Evolutionary conservation across 306 rosid genomes (phyloP).

Genomic region (Datisca glomerata): DNA sequence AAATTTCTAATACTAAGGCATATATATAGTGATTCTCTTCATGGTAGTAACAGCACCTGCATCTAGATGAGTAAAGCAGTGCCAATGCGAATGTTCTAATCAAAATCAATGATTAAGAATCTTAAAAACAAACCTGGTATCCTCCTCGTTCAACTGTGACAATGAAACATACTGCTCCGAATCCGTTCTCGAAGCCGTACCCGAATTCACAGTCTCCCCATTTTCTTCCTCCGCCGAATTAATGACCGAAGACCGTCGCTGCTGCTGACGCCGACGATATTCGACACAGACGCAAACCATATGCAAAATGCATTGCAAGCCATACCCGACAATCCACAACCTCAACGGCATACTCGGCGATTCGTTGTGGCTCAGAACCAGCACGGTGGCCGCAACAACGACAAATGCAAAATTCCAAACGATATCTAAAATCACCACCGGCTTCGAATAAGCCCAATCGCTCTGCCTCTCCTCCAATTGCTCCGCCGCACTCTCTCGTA

Average conservation of each 20-base stretch:
- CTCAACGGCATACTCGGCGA: conserved; percentile 70
- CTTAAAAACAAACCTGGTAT: conserved; percentile 33
- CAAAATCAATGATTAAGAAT: too few relatives aligned
- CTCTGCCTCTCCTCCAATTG: conserved; percentile 92
- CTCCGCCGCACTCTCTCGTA: conserved; percentile 90
- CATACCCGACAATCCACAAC: conserved; percentile 73
- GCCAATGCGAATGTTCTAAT: too few relatives aligned
- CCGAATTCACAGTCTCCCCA: conserved; percentile 29
- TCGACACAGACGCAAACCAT: conserved; percentile 70
- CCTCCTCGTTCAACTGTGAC: conserved; percentile 46
- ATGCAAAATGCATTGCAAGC: conserved; percentile 67
- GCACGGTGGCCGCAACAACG: conserved; percentile 39
- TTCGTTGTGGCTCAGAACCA: conserved; percentile 45
- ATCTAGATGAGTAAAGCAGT: too few relatives aligned
- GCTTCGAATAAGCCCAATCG: conserved; percentile 98
- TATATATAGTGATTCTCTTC: too few relatives aligned
- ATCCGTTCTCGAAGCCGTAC: conserved; percentile 31
- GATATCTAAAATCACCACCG: conserved; percentile 74
- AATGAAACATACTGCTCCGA: conserved; percentile 38
- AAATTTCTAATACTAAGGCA: too few relatives aligned
- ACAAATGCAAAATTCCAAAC: conserved; percentile 83
- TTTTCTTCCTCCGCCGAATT: conserved; percentile 28
- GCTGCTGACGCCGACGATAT: conserved; percentile 43
- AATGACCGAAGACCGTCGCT: conserved; percentile 13
- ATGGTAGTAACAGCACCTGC: too few relatives aligned